Base-by-base conservation (phyloP, 148 eudicot species). In the Spergularia bocconei region DNA sequence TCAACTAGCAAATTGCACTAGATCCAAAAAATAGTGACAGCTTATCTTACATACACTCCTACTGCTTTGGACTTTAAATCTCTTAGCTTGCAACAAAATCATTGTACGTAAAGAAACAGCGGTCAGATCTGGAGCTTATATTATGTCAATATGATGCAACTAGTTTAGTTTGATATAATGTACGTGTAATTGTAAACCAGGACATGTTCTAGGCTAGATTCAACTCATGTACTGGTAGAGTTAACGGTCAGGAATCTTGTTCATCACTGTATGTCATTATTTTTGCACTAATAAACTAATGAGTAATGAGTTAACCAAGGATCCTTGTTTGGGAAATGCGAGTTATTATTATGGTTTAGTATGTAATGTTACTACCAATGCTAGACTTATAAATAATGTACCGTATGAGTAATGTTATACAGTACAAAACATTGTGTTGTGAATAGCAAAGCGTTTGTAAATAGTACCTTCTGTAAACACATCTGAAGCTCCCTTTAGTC, bases 381-480 rank as follows among this genome's bases (percentile, higher is more conserved):
- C 36, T 29, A 29, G 3, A 29, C 36, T 2, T 2, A 4, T 29
- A 29, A 29, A 29, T 29, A 1, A 29, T 29, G 33, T 29, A 29
- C 33, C 2, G 2, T 29, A 29, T 2, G 33, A 29, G 33, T 1
- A 29, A 29, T 29, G 36, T 29, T 4, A 29, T 29, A 29, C 3
- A 29, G 36, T n/a, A n/a, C n/a, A 29, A 29, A 29, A 1, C 36
- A 29, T n/a, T n/a, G 36, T 29, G 36, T 29, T 29, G 36, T 29
- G 36, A 29, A 29, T 29, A 29, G 36, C 36, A 29, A 29, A 29
- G 36, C 36, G 3, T 29, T 4, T 29, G 36, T 25, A 47, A 29
- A 19, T 56, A 5, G 54, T 85, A 85, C 88, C 82, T 82, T 85
- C 85, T 0, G 85, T 85, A 73, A 85, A 82, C 11, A 70, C 52